A percentile compares a stretch with the other conserved stretches of the same genome.
These are phyloP conservation scores for Starmera pachycereana DNA, from an alignment of 805 yeast genomes.

Conservation along the genomic window DNA sequence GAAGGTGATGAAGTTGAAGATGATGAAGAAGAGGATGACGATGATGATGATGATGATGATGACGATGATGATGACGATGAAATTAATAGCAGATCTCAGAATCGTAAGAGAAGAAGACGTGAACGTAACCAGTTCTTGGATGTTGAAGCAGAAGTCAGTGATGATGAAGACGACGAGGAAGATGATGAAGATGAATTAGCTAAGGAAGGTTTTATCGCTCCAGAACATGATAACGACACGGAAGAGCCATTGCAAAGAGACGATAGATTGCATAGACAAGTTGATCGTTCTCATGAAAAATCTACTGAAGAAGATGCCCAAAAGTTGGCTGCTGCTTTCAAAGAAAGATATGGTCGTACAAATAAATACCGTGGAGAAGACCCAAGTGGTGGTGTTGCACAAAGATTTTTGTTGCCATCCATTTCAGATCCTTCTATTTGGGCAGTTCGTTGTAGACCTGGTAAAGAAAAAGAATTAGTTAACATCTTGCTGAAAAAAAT, in stretches of 20 bases:
- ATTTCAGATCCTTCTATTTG: conserved; percentile 94
- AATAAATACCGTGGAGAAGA: conserved; percentile 74
- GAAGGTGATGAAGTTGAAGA: conserved; percentile 19
- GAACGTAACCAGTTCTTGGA: conserved; percentile 80
- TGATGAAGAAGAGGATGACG: conserved; percentile 25
- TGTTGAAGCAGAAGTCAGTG: conserved; percentile 96
- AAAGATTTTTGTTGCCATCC: conserved; percentile 85
- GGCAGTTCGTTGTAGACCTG: conserved; percentile 90
- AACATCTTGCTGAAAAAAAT: conserved; percentile 78
- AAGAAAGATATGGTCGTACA: conserved; percentile 85
- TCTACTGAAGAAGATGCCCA: conserved; percentile 94
- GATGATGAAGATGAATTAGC: conserved; percentile 87
- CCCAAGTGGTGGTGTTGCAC: conserved; percentile 74
- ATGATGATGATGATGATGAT: conserved; percentile 35
- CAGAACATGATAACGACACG: conserved; percentile 58
- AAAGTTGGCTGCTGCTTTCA: conserved; percentile 80
- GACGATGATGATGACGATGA: conserved; percentile 54
- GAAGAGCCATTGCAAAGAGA: conserved; percentile 37
- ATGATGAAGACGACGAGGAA: conserved; percentile 91
- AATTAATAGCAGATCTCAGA: conserved; percentile 37
- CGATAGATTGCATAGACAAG: conserved; percentile 82
- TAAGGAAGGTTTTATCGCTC: conserved; percentile 74
- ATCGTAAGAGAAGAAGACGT: conserved; percentile 34
- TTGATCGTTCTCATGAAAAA: conserved; percentile 79
- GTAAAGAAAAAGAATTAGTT: conserved; percentile 86